Percentiles rank a stretch among this genome's conserved stretches.
Evolutionary conservation across 768 basidiomycete species (phyloP).

Genomic region (Pleurotus pulmonarius): DNA sequence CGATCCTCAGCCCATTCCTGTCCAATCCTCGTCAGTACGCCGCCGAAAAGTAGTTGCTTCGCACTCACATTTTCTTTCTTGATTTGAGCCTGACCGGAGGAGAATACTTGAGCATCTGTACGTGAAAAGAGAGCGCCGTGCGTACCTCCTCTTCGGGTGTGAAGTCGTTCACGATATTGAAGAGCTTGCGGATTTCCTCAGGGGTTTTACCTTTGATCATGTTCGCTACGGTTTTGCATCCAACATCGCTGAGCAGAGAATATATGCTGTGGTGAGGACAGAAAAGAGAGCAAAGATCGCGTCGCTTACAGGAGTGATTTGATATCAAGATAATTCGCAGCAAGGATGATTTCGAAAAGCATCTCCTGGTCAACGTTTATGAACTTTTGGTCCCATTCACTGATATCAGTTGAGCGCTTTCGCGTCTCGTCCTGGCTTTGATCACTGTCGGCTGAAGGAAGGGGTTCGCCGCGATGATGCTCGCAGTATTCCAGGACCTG

Average conservation of each 20-base stretch:
- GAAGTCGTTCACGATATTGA: constrained; percentile 98
- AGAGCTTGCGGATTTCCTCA: constrained; percentile 97
- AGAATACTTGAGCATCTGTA: constrained; percentile 10
- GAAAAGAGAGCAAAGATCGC: constrained; percentile 1
- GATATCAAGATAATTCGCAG: constrained; percentile 99
- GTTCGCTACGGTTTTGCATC: constrained; percentile 98
- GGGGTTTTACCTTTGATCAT: constrained; percentile 99
- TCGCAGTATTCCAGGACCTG: constrained; percentile 99
- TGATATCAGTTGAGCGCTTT: constrained; percentile 97
- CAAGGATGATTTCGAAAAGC: constrained; percentile 99
- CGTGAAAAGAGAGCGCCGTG: constrained; percentile 11
- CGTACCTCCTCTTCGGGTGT: constrained; percentile 97
- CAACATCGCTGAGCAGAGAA: constrained; percentile 70
- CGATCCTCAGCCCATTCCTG: constrained; percentile 95
- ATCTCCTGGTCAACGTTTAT: constrained; percentile 99
- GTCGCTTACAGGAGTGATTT: constrained; percentile 87
- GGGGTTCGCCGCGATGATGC: constrained; percentile 96
- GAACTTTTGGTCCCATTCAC: constrained; percentile 99
- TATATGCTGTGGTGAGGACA: constrained; percentile 1
- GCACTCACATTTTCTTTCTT: constrained; percentile 95
- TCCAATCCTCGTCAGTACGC: too few species aligned
- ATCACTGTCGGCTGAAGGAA: constrained; percentile 80
- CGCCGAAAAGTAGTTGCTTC: too few species aligned
- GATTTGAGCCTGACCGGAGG: constrained; percentile 76
- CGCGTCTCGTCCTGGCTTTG: constrained; percentile 88